Conservation (phyloP, 2,329 filamentous ascomycete species). For the Didymella arachidicola region DNA sequence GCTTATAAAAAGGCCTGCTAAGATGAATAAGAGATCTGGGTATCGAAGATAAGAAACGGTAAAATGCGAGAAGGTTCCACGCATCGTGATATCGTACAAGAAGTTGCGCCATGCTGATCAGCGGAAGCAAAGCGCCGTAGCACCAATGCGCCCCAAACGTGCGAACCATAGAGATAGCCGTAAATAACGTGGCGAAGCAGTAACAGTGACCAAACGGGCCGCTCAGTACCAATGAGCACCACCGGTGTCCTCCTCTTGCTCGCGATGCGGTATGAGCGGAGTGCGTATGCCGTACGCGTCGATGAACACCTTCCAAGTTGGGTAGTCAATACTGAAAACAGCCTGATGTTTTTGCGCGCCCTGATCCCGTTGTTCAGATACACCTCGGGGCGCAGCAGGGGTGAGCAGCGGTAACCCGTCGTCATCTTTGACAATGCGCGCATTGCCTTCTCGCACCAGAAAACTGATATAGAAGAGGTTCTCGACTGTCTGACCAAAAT, state of each 20-base stretch:
- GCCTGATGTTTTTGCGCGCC: conserved; percentile 73
- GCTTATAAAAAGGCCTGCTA: not conserved
- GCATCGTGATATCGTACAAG: conserved; percentile 7
- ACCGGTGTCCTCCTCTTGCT: conserved; percentile 35
- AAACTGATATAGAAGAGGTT: conserved; percentile 98
- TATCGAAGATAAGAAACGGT: conserved; percentile 11
- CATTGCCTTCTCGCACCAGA: conserved; percentile 83
- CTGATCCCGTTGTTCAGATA: conserved; percentile 64
- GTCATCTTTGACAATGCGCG: conserved; percentile 76
- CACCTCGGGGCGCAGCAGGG: conserved; percentile 56
- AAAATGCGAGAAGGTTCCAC: not conserved
- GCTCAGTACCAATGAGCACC: conserved; percentile 17
- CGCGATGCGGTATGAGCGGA: conserved; percentile 83
- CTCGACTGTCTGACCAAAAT: conserved; percentile 93
- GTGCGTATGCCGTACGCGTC: conserved; percentile 77
- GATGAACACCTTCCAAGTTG: conserved; percentile 81
- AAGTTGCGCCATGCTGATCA: not conserved
- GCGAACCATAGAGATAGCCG: not conserved
- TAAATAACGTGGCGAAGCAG: not conserved
- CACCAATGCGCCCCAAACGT: not conserved
- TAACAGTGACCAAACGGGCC: not conserved
- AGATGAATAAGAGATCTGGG: conserved; percentile 11
- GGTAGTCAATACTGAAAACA: conserved; percentile 86
- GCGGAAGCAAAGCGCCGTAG: not conserved
- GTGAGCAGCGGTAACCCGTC: conserved; percentile 76